Evolutionary conservation across 257 asterid genomes (phyloP).

Genomic region (Salvia rosmarinus): DNA sequence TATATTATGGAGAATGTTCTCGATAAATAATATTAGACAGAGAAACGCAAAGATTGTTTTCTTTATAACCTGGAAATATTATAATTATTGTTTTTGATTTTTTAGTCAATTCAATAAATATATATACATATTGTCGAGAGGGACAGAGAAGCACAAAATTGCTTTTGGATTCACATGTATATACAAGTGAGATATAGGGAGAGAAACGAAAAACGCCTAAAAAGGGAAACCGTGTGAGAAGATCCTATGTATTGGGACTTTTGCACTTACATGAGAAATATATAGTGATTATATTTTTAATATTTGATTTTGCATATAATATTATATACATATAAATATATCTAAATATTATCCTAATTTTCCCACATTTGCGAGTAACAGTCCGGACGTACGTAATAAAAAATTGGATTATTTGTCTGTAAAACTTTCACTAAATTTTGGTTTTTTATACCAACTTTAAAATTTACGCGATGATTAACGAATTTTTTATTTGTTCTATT

Average conservation of each 20-base stretch:
- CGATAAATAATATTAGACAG: too few species aligned
- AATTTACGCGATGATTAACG: too few species aligned
- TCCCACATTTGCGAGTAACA: too few species aligned
- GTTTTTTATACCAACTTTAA: too few species aligned
- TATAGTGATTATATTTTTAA: neutral
- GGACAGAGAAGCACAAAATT: neutral
- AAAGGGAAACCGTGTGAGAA: constrained; percentile 32
- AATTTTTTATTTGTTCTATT: too few species aligned
- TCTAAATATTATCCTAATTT: neutral
- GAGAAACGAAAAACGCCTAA: constrained; percentile 22
- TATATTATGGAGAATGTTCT: too few species aligned
- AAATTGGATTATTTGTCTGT: too few species aligned
- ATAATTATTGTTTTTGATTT: neutral
- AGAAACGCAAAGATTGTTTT: too few species aligned
- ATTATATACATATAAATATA: neutral
- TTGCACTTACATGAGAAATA: neutral
- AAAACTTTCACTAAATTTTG: too few species aligned
- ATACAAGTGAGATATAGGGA: neutral
- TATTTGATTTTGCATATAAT: neutral
- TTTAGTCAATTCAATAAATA: constrained; percentile 1
- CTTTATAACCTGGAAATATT: too few species aligned
- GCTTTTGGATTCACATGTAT: neutral
- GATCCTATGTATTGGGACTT: constrained; percentile 26
- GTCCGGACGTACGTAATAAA: too few species aligned
- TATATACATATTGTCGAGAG: too few species aligned